These are phyloP conservation scores for Vitis rupestris DNA, from an alignment of 164 flowering plant species.

Conservation along the genomic window DNA sequence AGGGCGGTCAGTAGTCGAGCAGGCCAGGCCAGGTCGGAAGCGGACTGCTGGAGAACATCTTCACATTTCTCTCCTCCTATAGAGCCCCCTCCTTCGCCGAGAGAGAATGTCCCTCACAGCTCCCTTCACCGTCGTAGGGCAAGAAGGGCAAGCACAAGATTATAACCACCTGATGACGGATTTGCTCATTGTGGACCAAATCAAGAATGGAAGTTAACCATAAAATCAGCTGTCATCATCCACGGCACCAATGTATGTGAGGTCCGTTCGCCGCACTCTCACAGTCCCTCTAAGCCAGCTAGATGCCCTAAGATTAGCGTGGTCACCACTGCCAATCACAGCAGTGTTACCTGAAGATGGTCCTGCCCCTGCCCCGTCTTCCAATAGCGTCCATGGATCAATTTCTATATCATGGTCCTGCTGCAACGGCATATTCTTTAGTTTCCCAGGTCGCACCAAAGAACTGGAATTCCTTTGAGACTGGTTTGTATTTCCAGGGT, in stretches of 20 bases:
- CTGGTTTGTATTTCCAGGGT: conserved; percentile 21
- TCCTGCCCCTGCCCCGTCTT: conserved; percentile 83
- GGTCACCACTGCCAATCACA: conserved; percentile 52
- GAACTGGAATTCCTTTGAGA: conserved; percentile 36
- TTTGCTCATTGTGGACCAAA: conserved; percentile 16
- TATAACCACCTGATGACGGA: conserved; percentile 17
- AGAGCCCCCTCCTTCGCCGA: neutral
- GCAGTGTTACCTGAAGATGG: conserved; percentile 48
- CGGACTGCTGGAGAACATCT: conserved; percentile 10
- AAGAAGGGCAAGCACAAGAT: neutral
- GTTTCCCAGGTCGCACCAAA: conserved; percentile 43
- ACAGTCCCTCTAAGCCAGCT: conserved; percentile 91
- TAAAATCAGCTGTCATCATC: conserved; percentile 84
- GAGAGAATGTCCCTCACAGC: conserved; percentile 24
- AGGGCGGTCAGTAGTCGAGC: conserved; percentile 27
- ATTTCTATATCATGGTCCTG: conserved; percentile 65
- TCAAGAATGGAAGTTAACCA: conserved; percentile 17
- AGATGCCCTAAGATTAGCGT: conserved; percentile 67
- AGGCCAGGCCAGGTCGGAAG: neutral
- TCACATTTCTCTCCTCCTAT: neutral
- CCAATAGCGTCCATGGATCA: conserved; percentile 91
- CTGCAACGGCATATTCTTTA: conserved; percentile 41
- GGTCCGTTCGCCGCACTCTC: conserved; percentile 87
- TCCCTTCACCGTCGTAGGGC: conserved; percentile 12
- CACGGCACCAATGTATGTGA: conserved; percentile 81